Conservation (phyloP, 352 stramenopile genomes). For the Globisporangium sylvaticum region DNA sequence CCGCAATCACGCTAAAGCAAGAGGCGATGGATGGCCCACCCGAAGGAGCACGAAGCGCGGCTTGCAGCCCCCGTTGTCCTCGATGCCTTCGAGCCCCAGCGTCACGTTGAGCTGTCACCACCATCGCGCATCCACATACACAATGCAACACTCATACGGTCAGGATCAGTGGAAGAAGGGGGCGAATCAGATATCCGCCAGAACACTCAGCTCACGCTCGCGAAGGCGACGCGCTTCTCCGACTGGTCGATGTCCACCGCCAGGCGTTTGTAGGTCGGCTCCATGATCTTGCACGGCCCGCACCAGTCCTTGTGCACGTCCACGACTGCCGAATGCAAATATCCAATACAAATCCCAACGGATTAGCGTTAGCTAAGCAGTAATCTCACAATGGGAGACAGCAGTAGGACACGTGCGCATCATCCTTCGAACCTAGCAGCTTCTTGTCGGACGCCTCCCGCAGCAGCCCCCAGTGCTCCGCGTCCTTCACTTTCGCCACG, state of each 20-base stretch:
- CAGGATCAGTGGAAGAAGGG: slow-evolving; percentile 3
- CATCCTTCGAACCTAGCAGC: slow-evolving; percentile 34
- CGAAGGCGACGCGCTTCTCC: slow-evolving; percentile 52
- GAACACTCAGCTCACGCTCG: slow-evolving; percentile 27
- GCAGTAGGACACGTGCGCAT: background rate
- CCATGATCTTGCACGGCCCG: slow-evolving; percentile 69
- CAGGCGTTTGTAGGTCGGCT: slow-evolving; percentile 71
- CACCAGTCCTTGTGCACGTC: slow-evolving; percentile 74
- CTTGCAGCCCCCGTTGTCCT: slow-evolving; percentile 62
- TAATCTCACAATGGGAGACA: slow-evolving; percentile 1
- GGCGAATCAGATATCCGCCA: background rate
- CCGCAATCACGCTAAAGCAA: background rate
- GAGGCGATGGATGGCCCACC: slow-evolving; percentile 17
- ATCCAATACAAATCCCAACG: background rate
- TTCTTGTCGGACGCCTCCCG: slow-evolving; percentile 60
- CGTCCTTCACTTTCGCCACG: slow-evolving; percentile 51
- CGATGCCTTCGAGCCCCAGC: slow-evolving; percentile 43
- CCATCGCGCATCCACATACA: background rate
- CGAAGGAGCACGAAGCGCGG: slow-evolving; percentile 61
- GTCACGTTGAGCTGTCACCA: slow-evolving; percentile 39
- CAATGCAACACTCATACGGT: background rate
- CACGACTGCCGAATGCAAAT: slow-evolving; percentile 33
- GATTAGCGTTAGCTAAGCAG: background rate
- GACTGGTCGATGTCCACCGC: slow-evolving; percentile 48
- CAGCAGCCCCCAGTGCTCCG: slow-evolving; percentile 54